phyloP scores from a whole-genome alignment of 768 basidiomycete species.

The Sutorius australiensis region DNA sequence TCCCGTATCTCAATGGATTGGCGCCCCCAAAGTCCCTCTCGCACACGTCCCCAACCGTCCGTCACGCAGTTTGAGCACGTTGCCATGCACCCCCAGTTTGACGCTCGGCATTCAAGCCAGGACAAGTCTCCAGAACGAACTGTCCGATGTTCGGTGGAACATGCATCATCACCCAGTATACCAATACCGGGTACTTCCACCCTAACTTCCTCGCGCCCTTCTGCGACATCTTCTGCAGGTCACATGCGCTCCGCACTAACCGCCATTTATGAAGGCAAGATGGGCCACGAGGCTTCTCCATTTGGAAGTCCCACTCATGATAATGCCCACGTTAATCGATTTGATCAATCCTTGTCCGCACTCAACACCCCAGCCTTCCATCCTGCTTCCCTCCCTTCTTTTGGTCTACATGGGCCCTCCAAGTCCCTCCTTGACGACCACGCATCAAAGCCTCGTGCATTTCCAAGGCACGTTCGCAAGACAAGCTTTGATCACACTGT shows the following conservation, averaged over 20 bases:
- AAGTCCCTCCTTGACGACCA: slow-evolving; percentile 31
- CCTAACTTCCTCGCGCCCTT: slow-evolving; percentile 44
- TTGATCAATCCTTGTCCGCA: slow-evolving; percentile 38
- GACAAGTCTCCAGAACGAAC: slow-evolving; percentile 29
- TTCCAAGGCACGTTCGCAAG: slow-evolving; percentile 87
- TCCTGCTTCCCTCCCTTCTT: slow-evolving; percentile 72
- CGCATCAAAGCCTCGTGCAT: slow-evolving; percentile 45
- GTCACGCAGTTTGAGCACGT: slow-evolving; percentile 47
- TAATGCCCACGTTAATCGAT: slow-evolving; percentile 30
- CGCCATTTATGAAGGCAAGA: slow-evolving; percentile 44
- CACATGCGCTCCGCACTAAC: slow-evolving; percentile 42
- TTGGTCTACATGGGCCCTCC: slow-evolving; percentile 60
- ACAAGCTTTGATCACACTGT: slow-evolving; percentile 95
- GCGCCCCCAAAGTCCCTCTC: slow-evolving; percentile 74
- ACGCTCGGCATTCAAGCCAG: slow-evolving; percentile 38
- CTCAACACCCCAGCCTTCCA: slow-evolving; percentile 50
- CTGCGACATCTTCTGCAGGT: slow-evolving; percentile 40
- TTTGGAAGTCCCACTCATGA: slow-evolving; percentile 37
- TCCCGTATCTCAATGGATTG: slow-evolving; percentile 92
- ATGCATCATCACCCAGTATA: slow-evolving; percentile 29
- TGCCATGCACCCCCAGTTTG: slow-evolving; percentile 33
- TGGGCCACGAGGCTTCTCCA: slow-evolving; percentile 32
- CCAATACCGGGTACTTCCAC: slow-evolving; percentile 42
- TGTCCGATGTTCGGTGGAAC: slow-evolving; percentile 20
- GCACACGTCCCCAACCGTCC: slow-evolving; percentile 67